Evolutionary conservation across 192 early-diverging fungal species (phyloP), one percentile per base, ranked within the genome.

Genomic region (Backusella sp.): DNA sequence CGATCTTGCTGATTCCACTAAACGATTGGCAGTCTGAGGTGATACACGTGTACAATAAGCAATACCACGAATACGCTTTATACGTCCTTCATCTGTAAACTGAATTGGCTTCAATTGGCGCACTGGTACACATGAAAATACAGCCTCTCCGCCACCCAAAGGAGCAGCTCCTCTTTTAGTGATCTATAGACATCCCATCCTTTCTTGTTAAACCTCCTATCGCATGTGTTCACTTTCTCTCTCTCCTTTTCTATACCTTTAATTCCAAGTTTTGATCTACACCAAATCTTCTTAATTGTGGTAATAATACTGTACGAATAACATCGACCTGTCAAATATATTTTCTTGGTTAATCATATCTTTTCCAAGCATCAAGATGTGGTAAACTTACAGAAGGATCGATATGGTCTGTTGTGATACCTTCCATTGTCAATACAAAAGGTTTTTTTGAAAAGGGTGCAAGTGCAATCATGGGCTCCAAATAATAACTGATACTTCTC

Each of bases 31-130:
- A 76, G 94, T 94, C 77, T 96, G 95, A 35, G 98, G 98, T 14
- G 95, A 94, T 21, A 99, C 95, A 3, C 98, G 88, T 3, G 96
- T 85, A 70, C 77, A 86, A 49, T 97, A 96, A 9, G 96, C 94
- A 52, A 99, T 96, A 19, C 98, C 98, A 67, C 98, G 96, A 77
- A 99, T 96, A 28, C 95, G 89, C 62, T 95, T 94, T 70, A 99
- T 94, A 73, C 90, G 84, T 28, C 98, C 97, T 56, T 88, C 87
- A 36, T 98, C 96, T 14, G 87, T 84, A 78, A 97, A 94, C 76
- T 92, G 89, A 39, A 96, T 82, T 52, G 96, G 91, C 74, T 91
- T 91, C 44, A 99, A 84, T 7, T 86, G 73, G 17, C 90, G 89
- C 65, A 98, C 90, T 69, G 90, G 88, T 1, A 96, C 96, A 76